Evolutionary conservation across 208 protist species (phyloP), one percentile per base, ranked within the genome.

Genomic region (Trypanosoma cruzi): DNA sequence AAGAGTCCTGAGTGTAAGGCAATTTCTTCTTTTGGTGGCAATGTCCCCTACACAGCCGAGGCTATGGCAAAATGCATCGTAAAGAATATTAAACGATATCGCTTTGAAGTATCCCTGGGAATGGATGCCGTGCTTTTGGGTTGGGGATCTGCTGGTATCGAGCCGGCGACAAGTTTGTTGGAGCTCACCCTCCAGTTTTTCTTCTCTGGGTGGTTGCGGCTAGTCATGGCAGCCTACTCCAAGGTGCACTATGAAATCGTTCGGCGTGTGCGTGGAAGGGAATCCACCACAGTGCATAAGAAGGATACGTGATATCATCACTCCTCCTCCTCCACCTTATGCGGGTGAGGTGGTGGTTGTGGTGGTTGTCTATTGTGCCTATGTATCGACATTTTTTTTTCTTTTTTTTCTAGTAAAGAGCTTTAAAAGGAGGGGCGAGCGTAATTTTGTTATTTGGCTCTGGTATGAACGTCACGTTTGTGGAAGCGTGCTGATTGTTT

Each of bases 181-280:
- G 77, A 82, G 55, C 75, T 96, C 16, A 48, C 93, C 7, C 32
- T 64, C 18, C 80, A 93, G 81, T 65, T 69, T 1, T 0, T 80
- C 2, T 22, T 75, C 5, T 65, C 71, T 16, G 90, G 90, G 3
- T 52, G 71, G 61, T 54, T 96, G 55, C 81, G 90, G 14, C 74
- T 96, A 1, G 79, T 64, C 5, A 72, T 90, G 26, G 87, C 84
- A 4, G 75, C 88, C 10, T 81, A 82, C 18, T 81, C 86, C 36
- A 84, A 80, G 64, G 28, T 93, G 14, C 90, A 96, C 63, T 96
- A 96, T 71, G 62, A 64, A 48, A 96, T 96, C 48, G 90, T 96
- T 10, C 60, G 55, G 40, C 74, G 59, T 28, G 70, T 96, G 7
- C 85, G 90, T 28, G 59, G n/a, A 8, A 40, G 22, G 29, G 76